These are phyloP conservation scores for Chytriomyces hyalinus DNA, from an alignment of 192 early-diverging fungal genomes.

Conservation along the genomic window DNA sequence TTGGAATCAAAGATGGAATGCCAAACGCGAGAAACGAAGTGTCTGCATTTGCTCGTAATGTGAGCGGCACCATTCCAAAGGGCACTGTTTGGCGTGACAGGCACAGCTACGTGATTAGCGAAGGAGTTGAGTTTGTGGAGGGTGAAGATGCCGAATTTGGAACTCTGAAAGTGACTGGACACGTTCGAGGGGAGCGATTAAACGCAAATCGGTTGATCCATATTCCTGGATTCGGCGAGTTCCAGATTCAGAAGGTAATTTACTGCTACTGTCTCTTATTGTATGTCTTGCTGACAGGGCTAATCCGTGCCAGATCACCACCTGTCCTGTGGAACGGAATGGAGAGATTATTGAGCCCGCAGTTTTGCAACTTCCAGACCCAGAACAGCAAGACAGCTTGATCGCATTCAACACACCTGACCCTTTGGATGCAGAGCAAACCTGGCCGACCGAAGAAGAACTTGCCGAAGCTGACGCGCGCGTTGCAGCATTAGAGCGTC, in stretches of 20 bases:
- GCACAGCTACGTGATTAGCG: constrained; percentile 86
- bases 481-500: constrained; percentile 26
- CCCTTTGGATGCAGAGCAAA: constrained; percentile 92
- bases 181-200: constrained; percentile 81
- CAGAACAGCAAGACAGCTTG: constrained; percentile 73
- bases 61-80: constrained; percentile 80
- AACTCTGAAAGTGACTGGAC: constrained; percentile 81
- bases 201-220: constrained; percentile 92
- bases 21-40: constrained; percentile 59
- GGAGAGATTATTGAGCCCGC: constrained; percentile 47
- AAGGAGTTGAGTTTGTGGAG: constrained; percentile 71
- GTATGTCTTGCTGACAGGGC: neutral
- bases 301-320: constrained; percentile 36
- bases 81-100: constrained; percentile 84
- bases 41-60: constrained; percentile 71
- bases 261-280: neutral
- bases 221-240: constrained; percentile 92
- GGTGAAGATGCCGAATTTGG: constrained; percentile 34
- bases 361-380: constrained; percentile 73
- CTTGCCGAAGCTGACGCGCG: constrained; percentile 74
- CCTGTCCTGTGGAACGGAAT: constrained; percentile 45
- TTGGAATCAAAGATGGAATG: constrained; percentile 69
- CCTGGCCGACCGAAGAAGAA: constrained; percentile 98
- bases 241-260: constrained; percentile 76
- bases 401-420: constrained; percentile 87